Percentiles rank a stretch among this genome's conserved stretches.
These are phyloP conservation scores for Saraca asoca DNA, from an alignment of 331 rosid genomes.

Conservation along the genomic window DNA sequence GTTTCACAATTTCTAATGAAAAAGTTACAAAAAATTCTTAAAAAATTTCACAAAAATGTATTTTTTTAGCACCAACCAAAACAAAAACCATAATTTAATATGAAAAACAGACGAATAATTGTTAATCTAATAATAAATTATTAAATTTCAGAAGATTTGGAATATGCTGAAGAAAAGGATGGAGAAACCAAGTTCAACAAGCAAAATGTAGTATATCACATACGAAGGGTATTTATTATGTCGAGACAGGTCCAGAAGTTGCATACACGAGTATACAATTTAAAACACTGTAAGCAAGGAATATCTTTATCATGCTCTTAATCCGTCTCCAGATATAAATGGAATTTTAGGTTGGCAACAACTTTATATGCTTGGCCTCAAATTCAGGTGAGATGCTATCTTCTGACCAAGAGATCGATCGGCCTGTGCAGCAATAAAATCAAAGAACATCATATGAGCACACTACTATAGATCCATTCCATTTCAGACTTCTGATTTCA, in stretches of 20 bases:
- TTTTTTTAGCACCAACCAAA: too few relatives aligned
- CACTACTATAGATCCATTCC: too few relatives aligned
- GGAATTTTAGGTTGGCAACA: not conserved
- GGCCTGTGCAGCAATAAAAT: constrained; percentile 55
- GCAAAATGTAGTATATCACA: not conserved
- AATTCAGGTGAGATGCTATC: constrained; percentile 73
- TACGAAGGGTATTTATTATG: not conserved
- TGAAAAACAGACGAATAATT: too few relatives aligned
- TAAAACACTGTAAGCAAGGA: not conserved
- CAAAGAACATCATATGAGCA: constrained; percentile 4
- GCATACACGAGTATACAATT: not conserved
- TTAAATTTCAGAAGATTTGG: too few relatives aligned
- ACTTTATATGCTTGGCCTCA: constrained; percentile 71
- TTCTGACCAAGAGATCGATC: constrained; percentile 82
- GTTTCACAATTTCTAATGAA: too few relatives aligned
- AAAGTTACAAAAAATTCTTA: too few relatives aligned
- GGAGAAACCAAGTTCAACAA: not conserved
- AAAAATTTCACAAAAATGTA: too few relatives aligned
- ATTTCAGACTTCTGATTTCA: too few relatives aligned
- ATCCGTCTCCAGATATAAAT: too few relatives aligned
- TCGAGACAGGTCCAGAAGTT: not conserved
- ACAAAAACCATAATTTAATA: too few relatives aligned
- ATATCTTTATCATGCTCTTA: not conserved
- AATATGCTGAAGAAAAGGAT: too few relatives aligned
- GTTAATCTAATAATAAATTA: too few relatives aligned